Evolutionary conservation across 202 grass and related monocot species (phyloP).

Genomic region (Setaria italica): DNA sequence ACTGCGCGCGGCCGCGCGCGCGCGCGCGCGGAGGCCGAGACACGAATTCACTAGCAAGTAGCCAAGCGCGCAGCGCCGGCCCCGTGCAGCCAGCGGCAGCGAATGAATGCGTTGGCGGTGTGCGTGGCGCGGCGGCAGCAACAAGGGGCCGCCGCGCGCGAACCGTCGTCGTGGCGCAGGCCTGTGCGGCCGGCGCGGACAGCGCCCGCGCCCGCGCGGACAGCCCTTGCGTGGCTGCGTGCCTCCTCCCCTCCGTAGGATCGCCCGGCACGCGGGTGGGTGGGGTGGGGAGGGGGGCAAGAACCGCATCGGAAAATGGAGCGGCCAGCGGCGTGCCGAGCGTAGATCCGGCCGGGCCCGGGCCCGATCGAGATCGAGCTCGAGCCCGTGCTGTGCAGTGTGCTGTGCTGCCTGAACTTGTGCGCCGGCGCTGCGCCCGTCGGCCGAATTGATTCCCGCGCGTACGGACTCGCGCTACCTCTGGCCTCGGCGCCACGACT

Average conservation of each 20-base stretch:
- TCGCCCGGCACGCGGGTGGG: too few species aligned
- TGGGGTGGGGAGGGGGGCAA: background rate
- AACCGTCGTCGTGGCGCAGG: background rate
- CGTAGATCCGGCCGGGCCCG: background rate
- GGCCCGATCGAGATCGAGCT: background rate
- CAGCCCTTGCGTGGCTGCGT: too few species aligned
- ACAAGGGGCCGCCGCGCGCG: background rate
- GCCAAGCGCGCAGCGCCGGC: slow-evolving; percentile 18
- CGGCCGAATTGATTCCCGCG: background rate
- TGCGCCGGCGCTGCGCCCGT: background rate
- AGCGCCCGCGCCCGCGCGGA: too few species aligned
- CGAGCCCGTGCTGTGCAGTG: background rate
- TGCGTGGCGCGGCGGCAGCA: background rate
- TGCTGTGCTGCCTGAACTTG: background rate
- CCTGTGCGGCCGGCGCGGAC: too few species aligned
- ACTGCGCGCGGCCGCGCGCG: background rate
- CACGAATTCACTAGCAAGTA: slow-evolving; percentile 27
- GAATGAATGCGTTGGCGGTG: slow-evolving; percentile 9
- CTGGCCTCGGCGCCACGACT: background rate
- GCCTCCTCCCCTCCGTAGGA: too few species aligned
- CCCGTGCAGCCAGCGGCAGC: too few species aligned
- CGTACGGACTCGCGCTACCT: background rate
- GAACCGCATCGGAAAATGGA: slow-evolving; percentile 42
- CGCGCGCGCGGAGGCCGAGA: background rate
- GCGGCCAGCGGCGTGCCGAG: background rate